Evolutionary conservation across 2,329 filamentous ascomycete species (phyloP).

Genomic region (Aspergillus sp.): DNA sequence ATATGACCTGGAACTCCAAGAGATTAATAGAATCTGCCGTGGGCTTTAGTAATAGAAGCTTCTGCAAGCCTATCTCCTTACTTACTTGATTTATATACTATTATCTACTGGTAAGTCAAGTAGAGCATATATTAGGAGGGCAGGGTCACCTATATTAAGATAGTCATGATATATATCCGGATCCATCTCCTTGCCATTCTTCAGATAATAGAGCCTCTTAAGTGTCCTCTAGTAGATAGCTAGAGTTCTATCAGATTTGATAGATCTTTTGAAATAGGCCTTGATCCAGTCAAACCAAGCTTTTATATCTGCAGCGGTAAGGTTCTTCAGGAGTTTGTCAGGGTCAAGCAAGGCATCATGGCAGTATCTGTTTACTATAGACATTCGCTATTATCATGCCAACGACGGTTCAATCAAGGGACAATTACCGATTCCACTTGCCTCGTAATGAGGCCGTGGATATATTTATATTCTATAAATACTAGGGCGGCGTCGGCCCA

Average conservation of each 20-base stretch:
- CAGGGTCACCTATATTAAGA: conserved; percentile 5
- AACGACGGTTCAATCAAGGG: neutral
- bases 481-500: conserved; percentile 14
- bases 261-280: conserved; percentile 15
- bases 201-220: conserved; percentile 20
- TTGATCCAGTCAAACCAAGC: conserved; percentile 21
- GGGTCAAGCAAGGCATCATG: conserved; percentile 9
- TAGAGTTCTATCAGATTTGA: conserved; percentile 16
- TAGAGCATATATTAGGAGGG: neutral
- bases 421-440: conserved; percentile 15
- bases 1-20: neutral
- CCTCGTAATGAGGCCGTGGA: conserved; percentile 15
- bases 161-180: conserved; percentile 5
- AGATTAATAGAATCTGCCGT: neutral
- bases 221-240: conserved; percentile 19
- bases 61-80: conserved; percentile 1
- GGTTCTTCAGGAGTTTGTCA: conserved; percentile 13
- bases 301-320: conserved; percentile 16
- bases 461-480: conserved; percentile 16
- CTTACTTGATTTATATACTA: conserved; percentile 2
- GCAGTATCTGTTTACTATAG: conserved; percentile 14
- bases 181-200: conserved; percentile 10
- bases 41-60: conserved; percentile 2
- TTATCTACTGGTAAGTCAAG: neutral
- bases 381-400: neutral